phyloP scores from a whole-genome alignment of 352 stramenopile genomes.

The Lagenidium sp. region DNA sequence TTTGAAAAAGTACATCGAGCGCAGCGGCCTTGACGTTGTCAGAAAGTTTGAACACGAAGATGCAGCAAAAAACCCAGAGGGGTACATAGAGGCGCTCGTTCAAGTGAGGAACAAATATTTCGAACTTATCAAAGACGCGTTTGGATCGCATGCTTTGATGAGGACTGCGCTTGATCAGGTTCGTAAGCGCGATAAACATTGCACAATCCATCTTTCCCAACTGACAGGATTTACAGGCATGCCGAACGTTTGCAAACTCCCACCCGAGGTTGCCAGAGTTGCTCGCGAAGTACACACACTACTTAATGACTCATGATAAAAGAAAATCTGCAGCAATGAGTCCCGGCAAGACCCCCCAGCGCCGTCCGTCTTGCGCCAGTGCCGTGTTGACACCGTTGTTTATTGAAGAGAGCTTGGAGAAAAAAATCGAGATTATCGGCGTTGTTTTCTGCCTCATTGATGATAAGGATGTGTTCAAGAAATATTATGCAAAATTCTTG shows the following conservation, averaged over 20 bases:
- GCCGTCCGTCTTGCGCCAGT: neutral
- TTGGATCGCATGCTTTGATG: conserved; percentile 78
- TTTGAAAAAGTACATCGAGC: conserved; percentile 80
- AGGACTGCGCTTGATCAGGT: conserved; percentile 75
- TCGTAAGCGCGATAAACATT: conserved; percentile 5
- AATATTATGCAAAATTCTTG: conserved; percentile 82
- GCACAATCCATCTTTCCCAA: neutral
- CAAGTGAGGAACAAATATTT: conserved; percentile 79
- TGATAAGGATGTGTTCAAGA: conserved; percentile 87
- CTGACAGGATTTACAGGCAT: conserved; percentile 30
- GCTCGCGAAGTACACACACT: conserved; percentile 79
- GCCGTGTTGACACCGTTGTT: conserved; percentile 15
- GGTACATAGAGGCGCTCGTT: conserved; percentile 80
- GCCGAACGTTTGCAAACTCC: conserved; percentile 74
- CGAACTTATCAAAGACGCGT: conserved; percentile 78
- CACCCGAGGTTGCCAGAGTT: conserved; percentile 70
- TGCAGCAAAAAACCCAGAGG: conserved; percentile 68
- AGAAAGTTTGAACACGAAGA: conserved; percentile 76
- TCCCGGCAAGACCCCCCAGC: conserved; percentile 2
- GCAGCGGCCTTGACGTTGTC: conserved; percentile 66
- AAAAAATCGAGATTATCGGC: conserved; percentile 74
- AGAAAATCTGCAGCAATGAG: conserved; percentile 11
- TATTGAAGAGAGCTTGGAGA: conserved; percentile 55
- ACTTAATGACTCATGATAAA: conserved; percentile 75
- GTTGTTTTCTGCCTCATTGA: conserved; percentile 86